A percentile compares a stretch with the other conserved stretches of the same genome.
Conservation (phyloP, 2,329 filamentous ascomycete species). For the Ophiocordyceps camponoti-saundersi region DNA sequence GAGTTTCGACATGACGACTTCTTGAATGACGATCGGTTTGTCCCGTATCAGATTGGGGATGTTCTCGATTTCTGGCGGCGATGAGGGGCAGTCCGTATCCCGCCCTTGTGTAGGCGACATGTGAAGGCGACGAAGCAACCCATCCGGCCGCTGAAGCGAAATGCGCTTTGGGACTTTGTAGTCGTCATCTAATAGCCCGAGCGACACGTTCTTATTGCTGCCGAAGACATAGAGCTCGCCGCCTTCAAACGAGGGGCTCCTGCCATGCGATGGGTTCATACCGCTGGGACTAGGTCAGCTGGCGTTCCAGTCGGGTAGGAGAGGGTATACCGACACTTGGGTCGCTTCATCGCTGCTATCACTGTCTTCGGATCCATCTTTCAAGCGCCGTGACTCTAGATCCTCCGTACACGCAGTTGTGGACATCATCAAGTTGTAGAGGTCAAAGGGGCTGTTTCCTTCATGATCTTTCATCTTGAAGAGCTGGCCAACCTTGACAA, state of each 20-base stretch:
- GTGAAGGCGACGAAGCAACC: constrained; percentile 59
- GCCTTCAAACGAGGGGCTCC: constrained; percentile 23
- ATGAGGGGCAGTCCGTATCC: constrained; percentile 13
- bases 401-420: constrained; percentile 46
- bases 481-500: constrained; percentile 51
- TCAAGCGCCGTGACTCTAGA: constrained; percentile 28
- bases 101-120: constrained; percentile 42
- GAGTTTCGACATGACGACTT: constrained; percentile 77
- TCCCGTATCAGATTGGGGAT: constrained; percentile 59
- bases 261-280: constrained; percentile 5
- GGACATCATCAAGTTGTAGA: constrained; percentile 78
- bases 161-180: constrained; percentile 87
- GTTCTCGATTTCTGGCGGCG: constrained; percentile 23
- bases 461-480: constrained; percentile 95
- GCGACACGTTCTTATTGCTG: constrained; percentile 85
- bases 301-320: not conserved
- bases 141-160: constrained; percentile 55
- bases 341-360: constrained; percentile 18
- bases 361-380: constrained; percentile 38
- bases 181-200: constrained; percentile 90
- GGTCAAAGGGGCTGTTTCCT: constrained; percentile 83
- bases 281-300: constrained; percentile 7
- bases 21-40: constrained; percentile 57
- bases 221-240: constrained; percentile 90
- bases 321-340: constrained; percentile 11